These are phyloP conservation scores for Globisporangium alternatum DNA, from an alignment of 352 stramenopile species.

Conservation along the genomic window DNA sequence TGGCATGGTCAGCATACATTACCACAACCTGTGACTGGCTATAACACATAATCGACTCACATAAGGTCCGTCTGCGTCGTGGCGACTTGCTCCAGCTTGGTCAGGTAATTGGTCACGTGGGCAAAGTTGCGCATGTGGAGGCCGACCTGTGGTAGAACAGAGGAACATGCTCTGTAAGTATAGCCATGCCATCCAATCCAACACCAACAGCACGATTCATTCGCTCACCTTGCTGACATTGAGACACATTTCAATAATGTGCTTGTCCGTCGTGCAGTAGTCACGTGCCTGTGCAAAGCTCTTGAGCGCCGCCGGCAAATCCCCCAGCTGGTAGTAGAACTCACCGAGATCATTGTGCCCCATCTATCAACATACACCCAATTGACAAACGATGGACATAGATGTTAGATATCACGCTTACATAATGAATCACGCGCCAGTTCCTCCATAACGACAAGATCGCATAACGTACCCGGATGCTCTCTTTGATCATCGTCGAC, in stretches of 20 bases:
- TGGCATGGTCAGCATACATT: not conserved
- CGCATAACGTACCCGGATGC: slow-evolving; percentile 60
- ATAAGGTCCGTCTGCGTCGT: slow-evolving; percentile 62
- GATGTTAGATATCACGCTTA: not conserved
- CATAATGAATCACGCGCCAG: not conserved
- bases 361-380: slow-evolving; percentile 45
- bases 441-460: not conserved
- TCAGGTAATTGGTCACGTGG: slow-evolving; percentile 86
- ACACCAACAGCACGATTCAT: not conserved
- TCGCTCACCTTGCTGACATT: slow-evolving; percentile 80
- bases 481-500: slow-evolving; percentile 91
- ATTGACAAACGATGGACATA: not conserved
- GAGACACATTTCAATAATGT: slow-evolving; percentile 89
- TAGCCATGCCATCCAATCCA: not conserved
- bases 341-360: slow-evolving; percentile 85
- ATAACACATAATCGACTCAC: slow-evolving; percentile 26
- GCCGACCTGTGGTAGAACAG: slow-evolving; percentile 33
- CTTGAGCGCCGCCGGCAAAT: slow-evolving; percentile 73
- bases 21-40: not conserved
- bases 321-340: slow-evolving; percentile 85
- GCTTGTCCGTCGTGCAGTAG: slow-evolving; percentile 89
- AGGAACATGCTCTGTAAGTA: not conserved
- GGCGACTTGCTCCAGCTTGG: slow-evolving; percentile 81
- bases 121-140: slow-evolving; percentile 85
- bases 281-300: slow-evolving; percentile 85